These are phyloP conservation scores for Trypanosoma cruzi DNA, from an alignment of 208 protist genomes.

Conservation along the genomic window DNA sequence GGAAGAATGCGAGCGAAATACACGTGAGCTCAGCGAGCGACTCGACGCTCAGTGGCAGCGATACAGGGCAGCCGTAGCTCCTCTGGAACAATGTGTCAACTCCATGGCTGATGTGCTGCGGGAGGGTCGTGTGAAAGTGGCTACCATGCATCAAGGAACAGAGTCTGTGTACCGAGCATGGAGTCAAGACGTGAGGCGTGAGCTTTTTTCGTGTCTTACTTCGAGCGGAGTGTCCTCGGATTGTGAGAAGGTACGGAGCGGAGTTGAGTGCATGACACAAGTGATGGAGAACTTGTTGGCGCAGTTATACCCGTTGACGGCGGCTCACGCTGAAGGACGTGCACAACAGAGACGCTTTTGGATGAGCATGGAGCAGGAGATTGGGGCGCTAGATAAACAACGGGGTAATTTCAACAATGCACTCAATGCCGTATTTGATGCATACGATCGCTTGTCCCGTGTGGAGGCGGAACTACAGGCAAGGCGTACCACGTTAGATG, in stretches of 20 bases:
- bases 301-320: slow-evolving; percentile 17
- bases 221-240: slow-evolving; percentile 11
- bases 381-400: slow-evolving; percentile 23
- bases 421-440: slow-evolving; percentile 25
- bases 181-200: slow-evolving; percentile 34
- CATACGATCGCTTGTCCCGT: slow-evolving; percentile 32
- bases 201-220: slow-evolving; percentile 23
- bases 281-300: slow-evolving; percentile 15
- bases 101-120: slow-evolving; percentile 21
- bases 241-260: slow-evolving; percentile 2
- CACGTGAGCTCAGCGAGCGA: slow-evolving; percentile 9
- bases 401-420: not conserved
- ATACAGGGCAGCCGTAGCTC: slow-evolving; percentile 20
- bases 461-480: slow-evolving; percentile 27
- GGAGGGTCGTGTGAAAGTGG: slow-evolving; percentile 27
- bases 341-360: slow-evolving; percentile 14
- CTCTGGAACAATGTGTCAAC: slow-evolving; percentile 33
- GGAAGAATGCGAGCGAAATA: slow-evolving; percentile 17
- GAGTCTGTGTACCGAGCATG: slow-evolving; percentile 34
- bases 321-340: slow-evolving; percentile 14
- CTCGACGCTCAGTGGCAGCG: slow-evolving; percentile 24
- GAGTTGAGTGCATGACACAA: slow-evolving; percentile 22
- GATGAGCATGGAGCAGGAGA: not conserved
- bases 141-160: slow-evolving; percentile 26
- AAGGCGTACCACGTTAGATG: slow-evolving; percentile 26